Percentiles rank a stretch among this genome's conserved stretches.
phyloP scores from a whole-genome alignment of 2,329 filamentous ascomycete genomes.

The Colletotrichum sp. region DNA sequence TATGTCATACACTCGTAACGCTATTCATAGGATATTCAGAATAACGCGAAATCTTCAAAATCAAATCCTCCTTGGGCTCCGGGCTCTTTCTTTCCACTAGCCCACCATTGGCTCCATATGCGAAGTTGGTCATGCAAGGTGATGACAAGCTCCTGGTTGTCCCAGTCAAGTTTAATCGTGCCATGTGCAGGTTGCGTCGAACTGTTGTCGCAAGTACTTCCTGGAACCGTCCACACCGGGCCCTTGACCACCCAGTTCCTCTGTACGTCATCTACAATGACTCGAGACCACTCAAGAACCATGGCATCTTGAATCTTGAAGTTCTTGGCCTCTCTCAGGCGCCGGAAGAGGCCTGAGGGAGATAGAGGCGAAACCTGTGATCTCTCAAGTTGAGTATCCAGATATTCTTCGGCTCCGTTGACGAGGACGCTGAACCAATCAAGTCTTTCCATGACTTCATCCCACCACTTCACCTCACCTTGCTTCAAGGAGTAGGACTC shows the following conservation, averaged over 20 bases:
- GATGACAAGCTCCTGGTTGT: slow-evolving; percentile 29
- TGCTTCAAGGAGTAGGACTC: slow-evolving; percentile 17
- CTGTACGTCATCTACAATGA: slow-evolving; percentile 49
- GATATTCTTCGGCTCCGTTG: slow-evolving; percentile 4
- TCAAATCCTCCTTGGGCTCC: background rate
- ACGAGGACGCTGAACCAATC: background rate
- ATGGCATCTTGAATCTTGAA: slow-evolving; percentile 29
- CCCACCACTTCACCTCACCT: background rate
- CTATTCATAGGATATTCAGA: background rate
- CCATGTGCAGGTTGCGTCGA: slow-evolving; percentile 41
- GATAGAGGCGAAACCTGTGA: background rate
- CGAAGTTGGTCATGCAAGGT: slow-evolving; percentile 34
- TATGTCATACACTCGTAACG: background rate
- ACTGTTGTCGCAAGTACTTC: slow-evolving; percentile 35
- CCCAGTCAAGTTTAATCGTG: slow-evolving; percentile 35
- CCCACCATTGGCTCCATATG: slow-evolving; percentile 40
- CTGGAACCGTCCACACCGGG: slow-evolving; percentile 40
- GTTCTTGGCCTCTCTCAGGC: background rate
- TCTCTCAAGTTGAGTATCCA: background rate
- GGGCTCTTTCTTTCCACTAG: slow-evolving; percentile 5
- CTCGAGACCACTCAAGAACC: slow-evolving; percentile 43
- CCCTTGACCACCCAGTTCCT: slow-evolving; percentile 46
- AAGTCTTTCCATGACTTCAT: background rate
- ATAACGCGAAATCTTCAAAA: slow-evolving; percentile 4
- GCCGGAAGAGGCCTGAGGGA: slow-evolving; percentile 24